Percentiles rank a stretch among this genome's conserved stretches.
phyloP scores from a whole-genome alignment of 192 early-diverging fungal species.

The Backusella liffmaniae region DNA sequence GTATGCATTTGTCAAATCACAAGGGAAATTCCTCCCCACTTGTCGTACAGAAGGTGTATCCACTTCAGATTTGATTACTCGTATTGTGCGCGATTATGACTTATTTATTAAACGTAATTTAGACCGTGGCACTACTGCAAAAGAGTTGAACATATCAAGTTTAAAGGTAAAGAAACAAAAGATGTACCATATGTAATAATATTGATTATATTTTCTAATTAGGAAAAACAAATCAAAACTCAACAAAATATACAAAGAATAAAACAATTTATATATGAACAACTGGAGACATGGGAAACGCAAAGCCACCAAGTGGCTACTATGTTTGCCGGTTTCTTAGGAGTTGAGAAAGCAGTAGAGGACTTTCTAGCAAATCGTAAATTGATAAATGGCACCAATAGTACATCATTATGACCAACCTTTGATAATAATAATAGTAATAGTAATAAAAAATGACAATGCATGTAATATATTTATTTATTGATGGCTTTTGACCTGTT shows the following conservation, averaged over 20 bases:
- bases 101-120: constrained; percentile 73
- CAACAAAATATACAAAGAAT: constrained; percentile 70
- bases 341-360: constrained; percentile 28
- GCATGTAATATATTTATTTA: neutral
- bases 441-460: neutral
- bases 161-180: constrained; percentile 42
- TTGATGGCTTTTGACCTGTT: constrained; percentile 3
- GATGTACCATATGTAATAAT: neutral
- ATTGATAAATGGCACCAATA: neutral
- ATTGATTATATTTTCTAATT: constrained; percentile 16
- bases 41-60: constrained; percentile 77
- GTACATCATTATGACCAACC: neutral
- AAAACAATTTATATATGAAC: constrained; percentile 46
- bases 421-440: neutral
- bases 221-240: constrained; percentile 70
- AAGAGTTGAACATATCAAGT: constrained; percentile 72
- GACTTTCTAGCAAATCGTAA: neutral
- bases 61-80: constrained; percentile 76
- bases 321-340: constrained; percentile 63
- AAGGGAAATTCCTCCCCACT: constrained; percentile 61
- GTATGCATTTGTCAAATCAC: constrained; percentile 72
- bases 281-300: constrained; percentile 63
- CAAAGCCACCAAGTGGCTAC: constrained; percentile 63
- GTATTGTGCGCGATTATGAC: constrained; percentile 80
- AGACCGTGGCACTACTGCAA: constrained; percentile 70